phyloP scores from a whole-genome alignment of 805 yeast genomes.

The Sugiyamaella mastotermitis region DNA sequence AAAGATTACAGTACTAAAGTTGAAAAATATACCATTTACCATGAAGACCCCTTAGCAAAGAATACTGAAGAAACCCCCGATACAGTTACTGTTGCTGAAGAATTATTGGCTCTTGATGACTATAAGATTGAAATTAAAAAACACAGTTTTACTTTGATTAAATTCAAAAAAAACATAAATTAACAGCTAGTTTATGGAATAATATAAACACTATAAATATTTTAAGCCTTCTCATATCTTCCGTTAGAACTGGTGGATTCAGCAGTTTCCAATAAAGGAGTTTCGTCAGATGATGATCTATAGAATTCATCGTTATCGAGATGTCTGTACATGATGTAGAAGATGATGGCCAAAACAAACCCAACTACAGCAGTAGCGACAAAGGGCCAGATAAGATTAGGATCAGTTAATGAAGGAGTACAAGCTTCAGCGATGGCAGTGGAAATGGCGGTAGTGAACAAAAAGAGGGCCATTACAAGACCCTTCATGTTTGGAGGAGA shows the following conservation, averaged over 20 bases:
- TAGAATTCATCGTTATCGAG: slow-evolving; percentile 10
- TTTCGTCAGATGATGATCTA: not conserved
- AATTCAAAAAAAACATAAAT: no score
- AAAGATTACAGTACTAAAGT: slow-evolving; percentile 12
- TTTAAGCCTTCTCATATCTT: no score
- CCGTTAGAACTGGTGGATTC: no score
- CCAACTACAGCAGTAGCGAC: slow-evolving; percentile 37
- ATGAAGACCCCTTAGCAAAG: slow-evolving; percentile 29
- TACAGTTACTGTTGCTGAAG: slow-evolving; percentile 13
- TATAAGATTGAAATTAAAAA: slow-evolving; percentile 5
- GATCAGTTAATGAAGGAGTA: slow-evolving; percentile 37
- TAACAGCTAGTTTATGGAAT: no score
- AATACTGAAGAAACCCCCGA: slow-evolving; percentile 28
- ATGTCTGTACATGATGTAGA: slow-evolving; percentile 6
- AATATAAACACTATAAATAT: no score
- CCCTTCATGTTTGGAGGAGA: slow-evolving; percentile 47
- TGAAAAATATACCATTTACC: slow-evolving; percentile 23
- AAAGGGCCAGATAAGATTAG: slow-evolving; percentile 39
- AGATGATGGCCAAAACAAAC: slow-evolving; percentile 27
- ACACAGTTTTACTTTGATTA: slow-evolving; percentile 11
- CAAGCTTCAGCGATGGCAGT: slow-evolving; percentile 42
- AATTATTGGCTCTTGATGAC: not conserved
- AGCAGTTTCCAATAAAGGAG: not conserved
- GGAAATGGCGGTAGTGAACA: slow-evolving; percentile 39
- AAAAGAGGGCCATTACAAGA: slow-evolving; percentile 38